Evolutionary conservation across 208 protist species (phyloP), one percentile per base, ranked within the genome.

Genomic region (Crithidia expoeki): DNA sequence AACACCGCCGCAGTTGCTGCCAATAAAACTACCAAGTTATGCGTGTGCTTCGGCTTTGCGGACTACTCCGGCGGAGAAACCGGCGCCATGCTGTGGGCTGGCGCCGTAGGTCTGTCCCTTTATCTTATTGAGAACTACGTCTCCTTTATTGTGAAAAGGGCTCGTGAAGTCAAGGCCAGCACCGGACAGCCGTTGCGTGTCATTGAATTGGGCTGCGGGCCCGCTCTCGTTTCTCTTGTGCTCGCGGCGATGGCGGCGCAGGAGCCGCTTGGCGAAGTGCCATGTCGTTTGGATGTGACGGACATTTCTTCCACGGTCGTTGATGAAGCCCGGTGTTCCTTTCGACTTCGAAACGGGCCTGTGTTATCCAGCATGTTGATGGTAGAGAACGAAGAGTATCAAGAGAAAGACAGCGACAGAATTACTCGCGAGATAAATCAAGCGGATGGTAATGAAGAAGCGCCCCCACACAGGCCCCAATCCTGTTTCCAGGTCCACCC

Each of bases 201-300:
- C 27, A 42, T 85, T 4, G 85, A 90, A 64, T 28, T 84, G n/a
- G 85, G 85, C 42, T 90, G 81, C 46, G 85, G 85, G 7, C 79
- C 81, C 2, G 81, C 63, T 1, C 60, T 87, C 12, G 81, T 83
- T 19, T 90, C 81, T 9, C 75, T 87, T 28, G 68, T 80, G 7
- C 25, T 84, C 4, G 74, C 79, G 2, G 50, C 23, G 27, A 44
- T 73, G 56, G 19, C 61, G 0, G 36, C 63, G 27, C 61, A 60
- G 11, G 25, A 60, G 46, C 1, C 40, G 49, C 27, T 21, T 12
- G 44, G 44, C 4, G 44, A 49, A 25, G 23, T 61, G 25, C 66
- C 55, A 4, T 73, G 79, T 30, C 23, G 66, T 30, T 63, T 85
- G 1, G 72, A 84, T 32, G 77, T 89, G 25, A 84, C 84, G n/a